phyloP scores from a whole-genome alignment of 192 early-diverging fungal genomes.

The Linderina pennispora region DNA sequence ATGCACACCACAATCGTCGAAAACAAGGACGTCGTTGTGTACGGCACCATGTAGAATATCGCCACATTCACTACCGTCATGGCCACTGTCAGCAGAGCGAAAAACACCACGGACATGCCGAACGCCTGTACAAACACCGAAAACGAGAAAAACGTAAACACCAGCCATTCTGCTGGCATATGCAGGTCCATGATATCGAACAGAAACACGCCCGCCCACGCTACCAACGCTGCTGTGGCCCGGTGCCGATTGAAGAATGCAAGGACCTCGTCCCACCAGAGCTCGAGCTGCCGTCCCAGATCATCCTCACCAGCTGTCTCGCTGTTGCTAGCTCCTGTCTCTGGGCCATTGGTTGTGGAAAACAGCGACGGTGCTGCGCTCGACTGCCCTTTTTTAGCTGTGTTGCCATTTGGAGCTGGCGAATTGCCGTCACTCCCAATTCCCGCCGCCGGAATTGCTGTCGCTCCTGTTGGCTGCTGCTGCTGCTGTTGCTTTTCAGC shows the following conservation, averaged over 20 bases:
- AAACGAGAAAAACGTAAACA: conserved; percentile 44
- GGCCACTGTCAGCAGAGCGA: conserved; percentile 26
- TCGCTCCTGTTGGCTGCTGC: not conserved
- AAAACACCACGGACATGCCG: conserved; percentile 39
- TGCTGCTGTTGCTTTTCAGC: conserved; percentile 15
- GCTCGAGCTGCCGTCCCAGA: conserved; percentile 7
- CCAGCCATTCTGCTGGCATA: conserved; percentile 45
- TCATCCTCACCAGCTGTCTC: conserved; percentile 9
- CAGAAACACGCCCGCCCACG: conserved; percentile 27
- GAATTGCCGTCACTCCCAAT: too few relatives aligned
- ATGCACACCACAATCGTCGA: conserved; percentile 44
- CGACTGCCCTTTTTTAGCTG: not conserved
- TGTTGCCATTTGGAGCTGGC: too few relatives aligned
- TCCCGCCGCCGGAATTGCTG: too few relatives aligned
- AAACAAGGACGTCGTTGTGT: conserved; percentile 19
- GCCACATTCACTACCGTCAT: conserved; percentile 34
- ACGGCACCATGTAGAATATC: conserved; percentile 26
- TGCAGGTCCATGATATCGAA: conserved; percentile 31
- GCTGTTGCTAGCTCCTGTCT: not conserved
- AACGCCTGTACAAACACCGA: conserved; percentile 47
- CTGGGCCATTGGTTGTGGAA: not conserved
- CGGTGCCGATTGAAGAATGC: conserved; percentile 34
- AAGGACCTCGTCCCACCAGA: conserved; percentile 28
- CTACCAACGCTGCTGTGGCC: conserved; percentile 24
- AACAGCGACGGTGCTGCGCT: not conserved